Percentiles rank a stretch among this genome's conserved stretches.
Conservation (phyloP, 2,329 filamentous ascomycete genomes). For the Alternaria tenuissima region DNA sequence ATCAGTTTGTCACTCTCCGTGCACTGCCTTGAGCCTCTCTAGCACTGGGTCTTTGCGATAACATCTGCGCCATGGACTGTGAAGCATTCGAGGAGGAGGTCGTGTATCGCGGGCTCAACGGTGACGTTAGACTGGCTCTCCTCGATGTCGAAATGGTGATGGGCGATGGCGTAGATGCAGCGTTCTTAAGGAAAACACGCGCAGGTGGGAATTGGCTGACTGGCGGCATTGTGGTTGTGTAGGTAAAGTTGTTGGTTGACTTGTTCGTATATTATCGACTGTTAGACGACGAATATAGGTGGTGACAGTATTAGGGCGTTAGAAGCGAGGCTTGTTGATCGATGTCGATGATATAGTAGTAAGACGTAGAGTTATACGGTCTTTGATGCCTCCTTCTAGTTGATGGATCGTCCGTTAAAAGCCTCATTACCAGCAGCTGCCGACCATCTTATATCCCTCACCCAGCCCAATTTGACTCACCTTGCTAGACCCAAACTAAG, state of each 20-base stretch:
- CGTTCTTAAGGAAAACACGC: slow-evolving; percentile 41
- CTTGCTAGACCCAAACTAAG: slow-evolving; percentile 8
- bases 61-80: slow-evolving; percentile 35
- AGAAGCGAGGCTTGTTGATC: neutral
- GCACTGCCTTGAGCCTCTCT: neutral
- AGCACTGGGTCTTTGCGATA: slow-evolving; percentile 35
- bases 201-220: slow-evolving; percentile 46
- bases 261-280: neutral
- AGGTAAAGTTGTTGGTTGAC: neutral
- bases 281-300: neutral
- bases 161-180: slow-evolving; percentile 14
- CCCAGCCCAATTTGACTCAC: neutral
- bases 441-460: slow-evolving; percentile 10
- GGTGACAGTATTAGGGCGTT: neutral
- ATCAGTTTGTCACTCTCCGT: slow-evolving; percentile 11
- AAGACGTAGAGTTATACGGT: neutral
- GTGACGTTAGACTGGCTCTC: slow-evolving; percentile 18
- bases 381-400: neutral
- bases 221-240: slow-evolving; percentile 35
- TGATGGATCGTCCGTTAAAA: neutral
- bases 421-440: neutral
- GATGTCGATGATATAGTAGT: neutral
- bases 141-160: slow-evolving; percentile 10
- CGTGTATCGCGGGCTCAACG: slow-evolving; percentile 25
- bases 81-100: slow-evolving; percentile 32